Percentiles rank a stretch among this genome's conserved stretches.
Conservation (phyloP, 768 basidiomycete species). For the Filobasidium wieringae region DNA sequence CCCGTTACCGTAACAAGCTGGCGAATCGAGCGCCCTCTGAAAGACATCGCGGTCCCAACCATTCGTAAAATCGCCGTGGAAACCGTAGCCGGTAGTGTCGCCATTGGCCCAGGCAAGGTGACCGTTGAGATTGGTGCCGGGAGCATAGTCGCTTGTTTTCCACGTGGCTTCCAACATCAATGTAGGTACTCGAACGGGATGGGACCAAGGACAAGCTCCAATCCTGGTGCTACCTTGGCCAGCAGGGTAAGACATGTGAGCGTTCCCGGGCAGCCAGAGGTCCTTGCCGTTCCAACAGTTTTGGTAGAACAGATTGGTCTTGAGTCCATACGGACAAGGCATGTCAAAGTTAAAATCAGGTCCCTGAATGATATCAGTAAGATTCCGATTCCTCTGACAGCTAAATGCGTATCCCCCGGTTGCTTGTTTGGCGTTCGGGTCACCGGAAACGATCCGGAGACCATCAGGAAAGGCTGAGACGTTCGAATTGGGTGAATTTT, state of each 20-base stretch:
- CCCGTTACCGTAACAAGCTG: conserved; percentile 14
- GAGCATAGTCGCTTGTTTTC: conserved; percentile 17
- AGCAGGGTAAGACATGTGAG: conserved; percentile 24
- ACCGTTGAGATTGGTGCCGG: conserved; percentile 17
- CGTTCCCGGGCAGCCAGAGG: conserved; percentile 20
- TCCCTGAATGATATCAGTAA: background rate
- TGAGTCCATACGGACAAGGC: conserved; percentile 24
- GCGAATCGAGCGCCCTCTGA: conserved; percentile 46
- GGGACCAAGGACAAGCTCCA: conserved; percentile 23
- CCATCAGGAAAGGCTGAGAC: conserved; percentile 31
- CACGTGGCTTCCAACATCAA: conserved; percentile 30
- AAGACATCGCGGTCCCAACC: conserved; percentile 52
- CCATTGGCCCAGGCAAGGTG: conserved; percentile 44
- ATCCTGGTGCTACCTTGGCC: background rate
- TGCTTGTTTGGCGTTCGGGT: conserved; percentile 22
- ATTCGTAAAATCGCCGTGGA: conserved; percentile 36
- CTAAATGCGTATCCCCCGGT: background rate
- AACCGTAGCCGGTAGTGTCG: conserved; percentile 55
- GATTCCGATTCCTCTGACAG: conserved; percentile 5
- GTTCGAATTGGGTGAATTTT: conserved; percentile 12
- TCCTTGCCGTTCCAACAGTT: conserved; percentile 34
- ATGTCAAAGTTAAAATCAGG: conserved; percentile 23
- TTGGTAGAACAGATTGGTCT: conserved; percentile 26
- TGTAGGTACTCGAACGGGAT: conserved; percentile 30
- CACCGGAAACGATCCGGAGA: conserved; percentile 29